Base-by-base conservation (phyloP, 306 rosid genomes). In the Aeschynomene evenia region DNA sequence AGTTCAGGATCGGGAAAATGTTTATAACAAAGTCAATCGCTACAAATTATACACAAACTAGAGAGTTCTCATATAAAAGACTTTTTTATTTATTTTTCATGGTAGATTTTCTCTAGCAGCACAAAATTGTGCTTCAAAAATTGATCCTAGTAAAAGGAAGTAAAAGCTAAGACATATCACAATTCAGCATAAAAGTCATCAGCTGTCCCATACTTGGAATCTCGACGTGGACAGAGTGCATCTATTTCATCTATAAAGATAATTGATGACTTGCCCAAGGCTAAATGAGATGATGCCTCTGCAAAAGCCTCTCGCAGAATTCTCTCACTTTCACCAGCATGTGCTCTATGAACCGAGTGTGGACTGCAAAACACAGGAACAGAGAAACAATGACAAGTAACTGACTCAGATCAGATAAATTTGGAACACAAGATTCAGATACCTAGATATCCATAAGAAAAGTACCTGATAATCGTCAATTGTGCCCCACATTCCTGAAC, bases 211-310 rank as follows among this genome's bases (percentile, higher is more conserved):
- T 85, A 89, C 99, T 84, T 88, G 50, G 91, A 88, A 80, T 87
- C 81, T 68, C 92, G 92, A 39, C 86, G 96, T 67, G 96, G 88
- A 75, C 99, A 94, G 22, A 94, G 85, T 58, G 87, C 91, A 79
- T 94, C 99, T 68, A 94, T 87, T 81, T 91, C 92, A 79, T 94
- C 96, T 14, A 88, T 88, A 71, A 91, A 94, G 66, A 94, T 77
- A 72, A 91, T 91, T 0, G 97, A 81, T 7, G 89, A 79, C 74
- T 85, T 88, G 80, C 91, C 91, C 56, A 51, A 71, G 61, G 74
- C 75, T 52, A 82, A 69, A 66, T 76, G 91, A 26, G 91, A 78
- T 9, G 85, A 72, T 62, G 99, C 97, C 87, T 81, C 81, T 1
- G 86, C 71, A 67, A 94, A 94, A 28, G 99, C 96, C 54, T 94